Percentiles rank a stretch among this genome's conserved stretches.
These are phyloP conservation scores for Phytopythium helicoides DNA, from an alignment of 352 stramenopile species.

Conservation along the genomic window DNA sequence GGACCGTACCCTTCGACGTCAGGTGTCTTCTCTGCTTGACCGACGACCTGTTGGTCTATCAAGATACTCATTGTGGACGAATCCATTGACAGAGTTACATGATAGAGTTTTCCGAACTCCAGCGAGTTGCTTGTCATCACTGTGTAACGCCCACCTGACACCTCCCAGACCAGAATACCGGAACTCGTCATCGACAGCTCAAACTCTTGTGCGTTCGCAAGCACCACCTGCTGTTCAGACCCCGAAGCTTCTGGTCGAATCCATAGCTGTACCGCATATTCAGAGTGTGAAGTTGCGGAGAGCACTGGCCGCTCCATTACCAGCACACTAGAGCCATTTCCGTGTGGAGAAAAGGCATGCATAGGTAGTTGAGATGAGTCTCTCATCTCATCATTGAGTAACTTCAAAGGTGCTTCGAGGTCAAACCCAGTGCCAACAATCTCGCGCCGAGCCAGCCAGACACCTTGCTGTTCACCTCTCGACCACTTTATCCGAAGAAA, in stretches of 20 bases:
- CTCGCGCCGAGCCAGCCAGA: constrained; percentile 70
- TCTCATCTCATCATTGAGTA: constrained; percentile 46
- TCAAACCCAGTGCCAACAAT: constrained; percentile 29
- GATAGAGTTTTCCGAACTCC: constrained; percentile 49
- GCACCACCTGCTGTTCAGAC: constrained; percentile 38
- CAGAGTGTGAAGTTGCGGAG: constrained; percentile 45
- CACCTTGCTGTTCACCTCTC: constrained; percentile 74
- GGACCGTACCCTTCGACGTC: constrained; percentile 17
- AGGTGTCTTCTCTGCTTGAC: constrained; percentile 24
- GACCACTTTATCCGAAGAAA: constrained; percentile 85
- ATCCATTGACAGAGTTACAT: constrained; percentile 57
- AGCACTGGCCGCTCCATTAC: constrained; percentile 62
- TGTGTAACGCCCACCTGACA: constrained; percentile 33
- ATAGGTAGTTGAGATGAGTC: constrained; percentile 42
- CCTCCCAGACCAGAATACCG: constrained; percentile 49
- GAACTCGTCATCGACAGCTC: constrained; percentile 35
- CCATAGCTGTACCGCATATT: constrained; percentile 72
- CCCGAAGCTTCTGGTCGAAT: constrained; percentile 35
- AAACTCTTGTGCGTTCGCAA: constrained; percentile 66
- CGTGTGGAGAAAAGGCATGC: constrained; percentile 57
- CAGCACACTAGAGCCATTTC: constrained; percentile 42
- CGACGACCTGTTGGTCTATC: constrained; percentile 41
- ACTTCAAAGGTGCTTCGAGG: constrained; percentile 27
- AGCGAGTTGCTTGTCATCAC: constrained; percentile 37
- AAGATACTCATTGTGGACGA: constrained; percentile 35